Conservation (phyloP, 169 alveolate species). For the Ichthyophthirius multifiliis region DNA sequence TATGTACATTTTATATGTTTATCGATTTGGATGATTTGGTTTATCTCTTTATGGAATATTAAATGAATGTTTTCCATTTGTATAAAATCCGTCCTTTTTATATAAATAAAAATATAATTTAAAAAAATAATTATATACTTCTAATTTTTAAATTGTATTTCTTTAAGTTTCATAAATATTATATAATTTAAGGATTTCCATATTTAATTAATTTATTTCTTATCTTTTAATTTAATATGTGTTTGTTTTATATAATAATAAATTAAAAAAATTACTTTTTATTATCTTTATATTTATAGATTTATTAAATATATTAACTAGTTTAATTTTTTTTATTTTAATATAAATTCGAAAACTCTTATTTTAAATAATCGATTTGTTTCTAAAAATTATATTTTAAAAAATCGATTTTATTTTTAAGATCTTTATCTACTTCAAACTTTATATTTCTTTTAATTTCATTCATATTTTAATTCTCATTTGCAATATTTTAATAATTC, state of each 20-base stretch:
- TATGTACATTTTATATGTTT: conserved; percentile 12
- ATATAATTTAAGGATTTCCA: conserved; percentile 16
- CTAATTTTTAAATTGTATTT: conserved; percentile 27
- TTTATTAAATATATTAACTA: conserved; percentile 18
- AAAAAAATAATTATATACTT: background rate
- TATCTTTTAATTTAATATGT: background rate
- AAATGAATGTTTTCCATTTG: conserved; percentile 28
- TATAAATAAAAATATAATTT: background rate
- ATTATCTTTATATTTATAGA: conserved; percentile 29
- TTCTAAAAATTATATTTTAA: conserved; percentile 14
- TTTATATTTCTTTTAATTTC: conserved; percentile 29
- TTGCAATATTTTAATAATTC: background rate
- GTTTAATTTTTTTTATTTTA: conserved; percentile 33
- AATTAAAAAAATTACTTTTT: conserved; percentile 17
- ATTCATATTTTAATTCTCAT: conserved; percentile 26
- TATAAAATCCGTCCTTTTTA: conserved; percentile 11
- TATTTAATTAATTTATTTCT: background rate
- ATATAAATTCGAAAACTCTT: conserved; percentile 22
- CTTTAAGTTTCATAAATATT: conserved; percentile 1
- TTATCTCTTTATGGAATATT: conserved; percentile 39
- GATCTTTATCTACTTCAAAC: conserved; percentile 35
- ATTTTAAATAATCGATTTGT: background rate
- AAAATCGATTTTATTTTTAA: conserved; percentile 26
- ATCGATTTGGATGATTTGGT: conserved; percentile 23
- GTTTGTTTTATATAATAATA: too few species aligned